phyloP scores from a whole-genome alignment of 1,284 basidiomycete species.

The Inonotus hispidus region DNA sequence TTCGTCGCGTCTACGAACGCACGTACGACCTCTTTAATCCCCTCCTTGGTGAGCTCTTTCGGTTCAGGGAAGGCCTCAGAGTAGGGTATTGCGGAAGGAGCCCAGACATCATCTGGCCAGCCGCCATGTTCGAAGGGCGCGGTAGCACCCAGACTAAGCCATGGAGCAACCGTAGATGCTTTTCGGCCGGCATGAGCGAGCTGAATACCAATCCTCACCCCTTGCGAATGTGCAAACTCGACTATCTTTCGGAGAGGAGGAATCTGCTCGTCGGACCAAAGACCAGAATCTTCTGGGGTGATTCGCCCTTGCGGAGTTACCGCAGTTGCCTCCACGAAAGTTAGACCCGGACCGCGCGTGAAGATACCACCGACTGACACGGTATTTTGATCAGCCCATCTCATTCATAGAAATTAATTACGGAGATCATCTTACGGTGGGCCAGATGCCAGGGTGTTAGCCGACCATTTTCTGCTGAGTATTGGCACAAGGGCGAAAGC shows the following conservation, averaged over 20 bases:
- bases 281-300: constrained; percentile 42
- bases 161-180: constrained; percentile 44
- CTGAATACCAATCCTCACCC: constrained; percentile 49
- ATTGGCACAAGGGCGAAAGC: constrained; percentile 53
- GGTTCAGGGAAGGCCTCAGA: constrained; percentile 46
- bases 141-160: constrained; percentile 28
- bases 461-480: constrained; percentile 55
- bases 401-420: neutral
- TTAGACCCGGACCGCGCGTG: constrained; percentile 44
- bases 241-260: constrained; percentile 51
- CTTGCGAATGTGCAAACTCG: constrained; percentile 47
- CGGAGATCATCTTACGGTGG: constrained; percentile 34
- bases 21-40: constrained; percentile 42
- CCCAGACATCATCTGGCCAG: constrained; percentile 39
- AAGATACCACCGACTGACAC: constrained; percentile 41
- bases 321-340: constrained; percentile 51
- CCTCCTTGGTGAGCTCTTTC: constrained; percentile 42
- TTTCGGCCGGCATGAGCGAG: constrained; percentile 62
- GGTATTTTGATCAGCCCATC: neutral
- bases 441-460: constrained; percentile 48
- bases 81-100: constrained; percentile 46
- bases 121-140: constrained; percentile 34
- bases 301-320: constrained; percentile 62
- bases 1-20: constrained; percentile 43
- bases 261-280: constrained; percentile 53